These are phyloP conservation scores for Clonostachys rhizophaga DNA, from an alignment of 2,329 filamentous ascomycete species.

Conservation along the genomic window DNA sequence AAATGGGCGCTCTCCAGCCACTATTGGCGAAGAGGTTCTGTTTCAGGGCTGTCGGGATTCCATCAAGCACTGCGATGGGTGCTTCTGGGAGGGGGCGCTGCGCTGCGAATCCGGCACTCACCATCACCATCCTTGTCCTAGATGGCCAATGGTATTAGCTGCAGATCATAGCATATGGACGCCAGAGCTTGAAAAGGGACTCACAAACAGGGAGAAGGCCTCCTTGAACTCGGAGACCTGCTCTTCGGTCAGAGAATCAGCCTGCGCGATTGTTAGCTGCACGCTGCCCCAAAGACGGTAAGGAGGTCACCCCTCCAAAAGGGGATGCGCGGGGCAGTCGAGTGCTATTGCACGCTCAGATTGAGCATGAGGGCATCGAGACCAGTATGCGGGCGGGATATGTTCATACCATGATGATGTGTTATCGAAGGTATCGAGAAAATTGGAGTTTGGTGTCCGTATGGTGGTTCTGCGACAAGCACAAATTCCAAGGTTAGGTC, in stretches of 20 bases:
- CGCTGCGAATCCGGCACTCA: slow-evolving; percentile 42
- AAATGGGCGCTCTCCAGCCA: slow-evolving; percentile 6
- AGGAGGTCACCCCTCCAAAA: neutral
- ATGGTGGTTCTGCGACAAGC: too few relatives aligned
- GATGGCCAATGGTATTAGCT: neutral
- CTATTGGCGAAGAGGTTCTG: too few relatives aligned
- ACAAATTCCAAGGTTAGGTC: too few relatives aligned
- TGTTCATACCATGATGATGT: too few relatives aligned
- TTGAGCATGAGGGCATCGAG: too few relatives aligned
- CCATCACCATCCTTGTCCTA: slow-evolving; percentile 87
- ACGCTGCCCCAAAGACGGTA: slow-evolving; percentile 8
- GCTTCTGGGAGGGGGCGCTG: too few relatives aligned
- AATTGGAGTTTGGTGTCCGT: too few relatives aligned
- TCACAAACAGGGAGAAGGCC: slow-evolving; percentile 99
- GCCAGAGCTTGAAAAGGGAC: slow-evolving; percentile 26
- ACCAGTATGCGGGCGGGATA: too few relatives aligned
- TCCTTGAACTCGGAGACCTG: slow-evolving; percentile 99
- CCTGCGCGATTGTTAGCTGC: slow-evolving; percentile 46
- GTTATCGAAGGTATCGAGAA: too few relatives aligned
- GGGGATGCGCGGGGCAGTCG: neutral
- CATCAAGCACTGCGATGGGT: too few relatives aligned
- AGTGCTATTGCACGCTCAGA: neutral
- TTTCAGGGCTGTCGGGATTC: too few relatives aligned
- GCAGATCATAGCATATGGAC: neutral
- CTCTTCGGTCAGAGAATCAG: slow-evolving; percentile 98